Evolutionary conservation across 2,329 filamentous ascomycete species (phyloP).

Genomic region (Fusarium euwallaceae): DNA sequence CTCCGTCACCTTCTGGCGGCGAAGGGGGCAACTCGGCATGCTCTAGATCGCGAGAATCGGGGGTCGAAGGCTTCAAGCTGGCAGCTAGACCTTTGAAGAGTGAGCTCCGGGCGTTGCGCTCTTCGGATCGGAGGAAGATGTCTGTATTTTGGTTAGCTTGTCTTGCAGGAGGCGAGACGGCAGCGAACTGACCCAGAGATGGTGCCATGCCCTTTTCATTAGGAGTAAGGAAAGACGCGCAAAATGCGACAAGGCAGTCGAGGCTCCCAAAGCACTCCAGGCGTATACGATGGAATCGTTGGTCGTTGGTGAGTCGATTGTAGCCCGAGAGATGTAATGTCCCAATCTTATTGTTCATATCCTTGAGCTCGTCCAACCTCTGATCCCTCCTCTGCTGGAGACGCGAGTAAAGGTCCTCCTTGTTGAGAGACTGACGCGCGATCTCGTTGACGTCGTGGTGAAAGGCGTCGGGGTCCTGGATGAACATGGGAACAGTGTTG

Average conservation of each 20-base stretch:
- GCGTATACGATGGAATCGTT: not conserved
- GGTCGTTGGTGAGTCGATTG: not conserved
- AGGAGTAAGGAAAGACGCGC: not conserved
- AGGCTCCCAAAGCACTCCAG: not conserved
- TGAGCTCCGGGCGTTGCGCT: not conserved
- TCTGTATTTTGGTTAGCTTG: not conserved
- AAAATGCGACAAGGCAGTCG: not conserved
- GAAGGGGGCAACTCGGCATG: not conserved
- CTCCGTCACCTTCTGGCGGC: not conserved
- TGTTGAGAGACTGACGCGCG: not conserved
- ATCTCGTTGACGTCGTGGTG: not conserved
- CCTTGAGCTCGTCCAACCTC: not conserved
- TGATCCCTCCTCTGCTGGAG: not conserved
- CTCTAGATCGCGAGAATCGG: not conserved
- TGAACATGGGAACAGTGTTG: conserved; percentile 8
- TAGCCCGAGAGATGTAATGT: not conserved
- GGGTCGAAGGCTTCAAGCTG: not conserved
- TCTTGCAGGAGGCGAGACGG: not conserved
- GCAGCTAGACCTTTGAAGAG: not conserved
- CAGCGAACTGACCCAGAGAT: not conserved
- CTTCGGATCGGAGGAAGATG: not conserved
- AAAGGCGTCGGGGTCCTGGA: conserved; percentile 3
- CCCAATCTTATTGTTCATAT: not conserved
- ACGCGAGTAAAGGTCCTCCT: not conserved
- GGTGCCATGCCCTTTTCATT: not conserved